These are phyloP conservation scores for Claviceps monticola DNA, from an alignment of 2,329 filamentous ascomycete genomes.

Conservation along the genomic window DNA sequence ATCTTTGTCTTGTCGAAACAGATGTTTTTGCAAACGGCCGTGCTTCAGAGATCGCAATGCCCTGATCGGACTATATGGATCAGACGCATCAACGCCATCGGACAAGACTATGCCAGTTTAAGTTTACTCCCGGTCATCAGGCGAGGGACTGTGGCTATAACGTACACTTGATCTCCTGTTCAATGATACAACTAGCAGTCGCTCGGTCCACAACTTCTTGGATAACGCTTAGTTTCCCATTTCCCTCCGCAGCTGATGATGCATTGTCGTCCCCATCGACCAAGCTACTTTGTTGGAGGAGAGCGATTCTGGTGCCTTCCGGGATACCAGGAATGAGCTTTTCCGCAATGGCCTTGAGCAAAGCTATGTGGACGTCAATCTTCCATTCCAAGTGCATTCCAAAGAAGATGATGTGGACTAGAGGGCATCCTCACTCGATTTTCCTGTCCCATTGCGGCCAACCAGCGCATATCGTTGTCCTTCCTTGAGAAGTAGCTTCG, in stretches of 20 bases:
- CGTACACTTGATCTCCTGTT: slow-evolving; percentile 47
- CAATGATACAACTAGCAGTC: slow-evolving; percentile 39
- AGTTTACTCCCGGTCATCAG: background rate
- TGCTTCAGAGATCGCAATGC: slow-evolving; percentile 49
- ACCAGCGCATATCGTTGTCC: slow-evolving; percentile 65
- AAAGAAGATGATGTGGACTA: background rate
- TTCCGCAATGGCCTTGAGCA: slow-evolving; percentile 62
- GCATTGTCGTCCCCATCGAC: slow-evolving; percentile 19
- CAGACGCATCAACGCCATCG: slow-evolving; percentile 41
- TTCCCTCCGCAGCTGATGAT: background rate
- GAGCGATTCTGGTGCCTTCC: slow-evolving; percentile 47
- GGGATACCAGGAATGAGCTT: slow-evolving; percentile 68
- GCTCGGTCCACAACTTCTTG: slow-evolving; percentile 54
- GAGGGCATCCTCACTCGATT: slow-evolving; percentile 47
- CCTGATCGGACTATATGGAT: slow-evolving; percentile 43
- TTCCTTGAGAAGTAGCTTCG: slow-evolving; percentile 57
- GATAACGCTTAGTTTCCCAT: slow-evolving; percentile 33
- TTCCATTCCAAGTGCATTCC: background rate
- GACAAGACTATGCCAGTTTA: slow-evolving; percentile 34
- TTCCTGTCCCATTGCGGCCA: slow-evolving; percentile 70
- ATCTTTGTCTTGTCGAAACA: slow-evolving; percentile 60
- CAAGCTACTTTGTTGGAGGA: slow-evolving; percentile 51
- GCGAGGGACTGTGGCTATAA: background rate
- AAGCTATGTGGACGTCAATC: slow-evolving; percentile 27
- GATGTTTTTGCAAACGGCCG: slow-evolving; percentile 44